phyloP scores from a whole-genome alignment of 768 basidiomycete genomes.

The Gymnopilus dilepis region DNA sequence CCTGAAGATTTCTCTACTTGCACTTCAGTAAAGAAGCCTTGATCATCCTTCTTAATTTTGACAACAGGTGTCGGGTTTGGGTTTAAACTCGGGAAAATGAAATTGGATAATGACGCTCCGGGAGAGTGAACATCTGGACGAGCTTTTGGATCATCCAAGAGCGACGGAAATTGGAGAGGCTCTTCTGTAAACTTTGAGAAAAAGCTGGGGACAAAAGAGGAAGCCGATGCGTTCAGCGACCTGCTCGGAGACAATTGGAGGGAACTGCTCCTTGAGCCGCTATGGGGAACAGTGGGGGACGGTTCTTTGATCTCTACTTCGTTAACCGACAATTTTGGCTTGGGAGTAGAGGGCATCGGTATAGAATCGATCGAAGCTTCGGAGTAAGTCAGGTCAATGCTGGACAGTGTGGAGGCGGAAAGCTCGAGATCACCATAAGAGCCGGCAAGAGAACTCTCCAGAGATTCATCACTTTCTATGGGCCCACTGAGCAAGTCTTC shows the following conservation, averaged over 20 bases:
- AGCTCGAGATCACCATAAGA: conserved; percentile 33
- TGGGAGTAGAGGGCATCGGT: conserved; percentile 57
- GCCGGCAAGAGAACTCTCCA: conserved; percentile 23
- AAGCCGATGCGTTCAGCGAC: conserved; percentile 49
- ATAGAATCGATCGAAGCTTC: conserved; percentile 49
- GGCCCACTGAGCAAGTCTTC: conserved; percentile 44
- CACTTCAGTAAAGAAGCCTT: conserved; percentile 54
- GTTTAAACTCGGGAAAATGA: conserved; percentile 56
- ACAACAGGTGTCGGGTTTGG: conserved; percentile 42
- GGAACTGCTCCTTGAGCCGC: conserved; percentile 22
- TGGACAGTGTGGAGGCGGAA: conserved; percentile 43
- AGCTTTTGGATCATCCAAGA: conserved; percentile 23
- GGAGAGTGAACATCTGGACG: conserved; percentile 17
- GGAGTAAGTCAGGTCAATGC: conserved; percentile 48
- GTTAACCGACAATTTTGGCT: conserved; percentile 42
- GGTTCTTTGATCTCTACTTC: conserved; percentile 41
- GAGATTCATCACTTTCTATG: conserved; percentile 29
- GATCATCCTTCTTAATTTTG: conserved; percentile 57
- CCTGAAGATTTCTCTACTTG: conserved; percentile 31
- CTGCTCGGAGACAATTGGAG: conserved; percentile 30
- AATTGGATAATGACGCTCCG: conserved; percentile 35
- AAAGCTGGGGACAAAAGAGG: conserved; percentile 48
- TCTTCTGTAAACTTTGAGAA: conserved; percentile 32
- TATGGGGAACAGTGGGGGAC: conserved; percentile 33
- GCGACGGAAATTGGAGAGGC: conserved; percentile 29